Percentiles rank a stretch among this genome's conserved stretches.
Evolutionary conservation across 352 stramenopile species (phyloP).

Genomic region (Pythium rishiriense): DNA sequence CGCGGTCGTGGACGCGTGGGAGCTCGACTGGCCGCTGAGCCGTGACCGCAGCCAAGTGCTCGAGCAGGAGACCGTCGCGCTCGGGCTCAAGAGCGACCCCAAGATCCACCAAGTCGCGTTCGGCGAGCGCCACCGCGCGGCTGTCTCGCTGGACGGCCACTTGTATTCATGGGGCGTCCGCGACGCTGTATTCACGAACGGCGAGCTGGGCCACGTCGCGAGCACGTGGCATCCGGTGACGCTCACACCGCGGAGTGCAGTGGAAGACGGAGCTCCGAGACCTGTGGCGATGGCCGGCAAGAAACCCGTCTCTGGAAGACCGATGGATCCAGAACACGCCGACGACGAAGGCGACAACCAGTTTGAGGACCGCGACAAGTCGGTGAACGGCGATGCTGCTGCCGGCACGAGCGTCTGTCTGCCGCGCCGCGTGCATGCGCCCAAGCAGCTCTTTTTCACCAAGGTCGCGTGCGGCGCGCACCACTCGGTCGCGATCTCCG

Average conservation of each 20-base stretch:
- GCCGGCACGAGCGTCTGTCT: slow-evolving; percentile 20
- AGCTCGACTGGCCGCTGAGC: slow-evolving; percentile 44
- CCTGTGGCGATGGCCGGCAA: neutral
- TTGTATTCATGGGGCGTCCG: slow-evolving; percentile 63
- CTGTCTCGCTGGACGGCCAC: slow-evolving; percentile 57
- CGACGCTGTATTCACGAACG: slow-evolving; percentile 28
- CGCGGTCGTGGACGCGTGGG: slow-evolving; percentile 52
- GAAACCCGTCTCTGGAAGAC: neutral
- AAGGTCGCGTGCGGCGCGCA: slow-evolving; percentile 67
- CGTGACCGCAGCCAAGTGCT: slow-evolving; percentile 20
- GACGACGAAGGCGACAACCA: slow-evolving; percentile 1
- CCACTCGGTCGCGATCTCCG: slow-evolving; percentile 75
- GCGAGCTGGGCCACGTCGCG: slow-evolving; percentile 45
- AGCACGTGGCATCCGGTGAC: slow-evolving; percentile 10
- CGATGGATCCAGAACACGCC: neutral
- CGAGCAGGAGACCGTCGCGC: slow-evolving; percentile 36
- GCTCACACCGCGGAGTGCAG: slow-evolving; percentile 10
- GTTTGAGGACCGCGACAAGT: slow-evolving; percentile 10
- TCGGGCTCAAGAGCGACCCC: slow-evolving; percentile 40
- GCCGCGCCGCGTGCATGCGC: slow-evolving; percentile 37
- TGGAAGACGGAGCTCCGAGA: neutral
- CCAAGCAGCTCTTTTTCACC: slow-evolving; percentile 52
- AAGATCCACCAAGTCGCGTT: slow-evolving; percentile 56
- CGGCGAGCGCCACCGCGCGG: slow-evolving; percentile 56
- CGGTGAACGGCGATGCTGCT: neutral